Conservation (phyloP, 768 basidiomycete genomes). For the Hypsizygus marmoreus region DNA sequence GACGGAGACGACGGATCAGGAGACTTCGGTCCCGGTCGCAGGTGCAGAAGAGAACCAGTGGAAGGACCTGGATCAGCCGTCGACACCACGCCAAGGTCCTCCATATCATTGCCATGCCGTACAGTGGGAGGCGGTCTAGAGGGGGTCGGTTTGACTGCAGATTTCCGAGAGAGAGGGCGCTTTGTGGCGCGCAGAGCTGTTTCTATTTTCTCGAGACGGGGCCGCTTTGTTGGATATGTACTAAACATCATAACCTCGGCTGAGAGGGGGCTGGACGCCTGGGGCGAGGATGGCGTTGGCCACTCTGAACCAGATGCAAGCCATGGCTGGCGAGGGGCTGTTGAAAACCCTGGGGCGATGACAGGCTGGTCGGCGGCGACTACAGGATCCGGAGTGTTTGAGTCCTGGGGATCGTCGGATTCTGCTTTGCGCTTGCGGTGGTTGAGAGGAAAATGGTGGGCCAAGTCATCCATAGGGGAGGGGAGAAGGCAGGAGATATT, state of each 20-base stretch:
- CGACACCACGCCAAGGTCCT: constrained; percentile 48
- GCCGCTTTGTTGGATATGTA: constrained; percentile 38
- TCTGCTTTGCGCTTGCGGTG: constrained; percentile 72
- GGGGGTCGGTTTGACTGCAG: constrained; percentile 12
- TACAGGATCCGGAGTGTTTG: constrained; percentile 27
- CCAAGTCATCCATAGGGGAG: constrained; percentile 60
- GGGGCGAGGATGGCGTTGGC: constrained; percentile 31
- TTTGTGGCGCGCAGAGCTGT: constrained; percentile 23
- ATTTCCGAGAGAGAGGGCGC: constrained; percentile 21
- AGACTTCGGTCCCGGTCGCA: constrained; percentile 26
- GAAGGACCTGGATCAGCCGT: constrained; percentile 45
- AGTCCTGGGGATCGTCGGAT: constrained; percentile 44
- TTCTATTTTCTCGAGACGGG: constrained; percentile 38
- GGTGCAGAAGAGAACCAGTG: constrained; percentile 44
- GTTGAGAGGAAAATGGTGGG: constrained; percentile 52
- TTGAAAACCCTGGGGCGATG: constrained; percentile 12
- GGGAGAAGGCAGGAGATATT: constrained; percentile 19
- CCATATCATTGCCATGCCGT: constrained; percentile 41
- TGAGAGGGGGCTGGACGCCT: constrained; percentile 32
- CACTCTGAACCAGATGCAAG: constrained; percentile 28
- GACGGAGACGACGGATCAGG: constrained; percentile 31
- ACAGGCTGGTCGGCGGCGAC: constrained; percentile 30
- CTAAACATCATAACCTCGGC: constrained; percentile 24
- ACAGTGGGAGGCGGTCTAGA: constrained; percentile 27
- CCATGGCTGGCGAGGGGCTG: constrained; percentile 45